phyloP scores from a whole-genome alignment of 768 basidiomycete genomes.

The Strobilomyces echinocephalus region DNA sequence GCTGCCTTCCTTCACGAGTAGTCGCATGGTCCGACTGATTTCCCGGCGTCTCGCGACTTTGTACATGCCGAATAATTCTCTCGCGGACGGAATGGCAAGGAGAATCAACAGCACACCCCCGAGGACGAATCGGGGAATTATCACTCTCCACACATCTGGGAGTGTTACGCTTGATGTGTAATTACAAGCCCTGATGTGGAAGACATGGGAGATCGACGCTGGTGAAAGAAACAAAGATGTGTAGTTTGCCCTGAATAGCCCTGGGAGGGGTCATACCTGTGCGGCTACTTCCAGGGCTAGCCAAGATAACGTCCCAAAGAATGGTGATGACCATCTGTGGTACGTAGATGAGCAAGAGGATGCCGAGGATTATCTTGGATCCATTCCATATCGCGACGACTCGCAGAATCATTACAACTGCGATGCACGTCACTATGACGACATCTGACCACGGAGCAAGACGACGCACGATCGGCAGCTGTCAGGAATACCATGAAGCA shows the following conservation, averaged over 20 bases:
- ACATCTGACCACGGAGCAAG: not conserved
- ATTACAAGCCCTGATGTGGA: slow-evolving; percentile 3
- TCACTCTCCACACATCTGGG: not conserved
- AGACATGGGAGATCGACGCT: not conserved
- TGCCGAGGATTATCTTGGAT: too few species aligned
- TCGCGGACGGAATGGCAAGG: too few species aligned
- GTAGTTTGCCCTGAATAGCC: not conserved
- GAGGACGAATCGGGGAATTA: not conserved
- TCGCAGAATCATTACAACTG: too few species aligned
- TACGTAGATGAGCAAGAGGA: too few species aligned
- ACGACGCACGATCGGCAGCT: slow-evolving; percentile 14
- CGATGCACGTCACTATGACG: too few species aligned
- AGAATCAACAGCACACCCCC: too few species aligned
- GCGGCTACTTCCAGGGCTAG: not conserved
- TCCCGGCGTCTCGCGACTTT: too few species aligned
- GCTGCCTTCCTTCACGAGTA: too few species aligned
- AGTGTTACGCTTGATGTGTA: not conserved
- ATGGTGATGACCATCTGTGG: not conserved
- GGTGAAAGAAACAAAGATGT: not conserved
- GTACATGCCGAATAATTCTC: too few species aligned
- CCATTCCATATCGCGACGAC: too few species aligned
- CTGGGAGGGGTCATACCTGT: too few species aligned
- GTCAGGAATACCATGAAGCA: slow-evolving; percentile 8
- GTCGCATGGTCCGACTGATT: too few species aligned
- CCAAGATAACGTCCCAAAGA: not conserved